A percentile compares a stretch with the other conserved stretches of the same genome.
Conservation (phyloP, 768 basidiomycete genomes). For the Pisolithus albus region DNA sequence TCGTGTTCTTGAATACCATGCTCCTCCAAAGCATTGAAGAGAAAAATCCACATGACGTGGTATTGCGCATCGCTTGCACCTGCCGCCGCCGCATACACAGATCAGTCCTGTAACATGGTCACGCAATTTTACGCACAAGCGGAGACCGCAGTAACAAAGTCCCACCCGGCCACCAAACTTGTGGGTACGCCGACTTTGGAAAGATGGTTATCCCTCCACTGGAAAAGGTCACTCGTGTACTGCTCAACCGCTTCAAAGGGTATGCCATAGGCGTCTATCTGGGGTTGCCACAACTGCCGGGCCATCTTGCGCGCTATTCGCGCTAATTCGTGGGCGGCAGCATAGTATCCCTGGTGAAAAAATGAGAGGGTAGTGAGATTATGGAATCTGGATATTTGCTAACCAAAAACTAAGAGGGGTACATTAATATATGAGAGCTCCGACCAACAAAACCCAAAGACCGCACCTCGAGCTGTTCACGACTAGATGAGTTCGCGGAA, state of each 20-base stretch:
- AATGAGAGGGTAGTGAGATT: constrained; percentile 5
- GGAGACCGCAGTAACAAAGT: constrained; percentile 74
- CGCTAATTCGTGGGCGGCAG: constrained; percentile 76
- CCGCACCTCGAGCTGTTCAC: constrained; percentile 72
- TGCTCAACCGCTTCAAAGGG: constrained; percentile 54
- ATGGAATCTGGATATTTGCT: constrained; percentile 20
- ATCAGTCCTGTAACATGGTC: neutral
- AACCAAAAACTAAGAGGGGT: constrained; percentile 57
- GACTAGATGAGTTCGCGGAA: constrained; percentile 50
- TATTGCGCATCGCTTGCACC: constrained; percentile 85
- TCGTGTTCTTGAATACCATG: constrained; percentile 67
- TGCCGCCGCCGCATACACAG: constrained; percentile 10
- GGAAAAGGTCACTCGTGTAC: constrained; percentile 49
- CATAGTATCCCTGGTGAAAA: constrained; percentile 65
- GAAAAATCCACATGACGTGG: constrained; percentile 86
- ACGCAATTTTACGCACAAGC: constrained; percentile 38
- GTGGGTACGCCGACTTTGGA: constrained; percentile 78
- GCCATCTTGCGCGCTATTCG: constrained; percentile 79
- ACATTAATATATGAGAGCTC: constrained; percentile 3
- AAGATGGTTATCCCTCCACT: constrained; percentile 76
- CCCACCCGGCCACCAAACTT: constrained; percentile 81
- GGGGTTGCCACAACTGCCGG: constrained; percentile 72
- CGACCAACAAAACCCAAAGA: constrained; percentile 10
- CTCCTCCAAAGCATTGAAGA: constrained; percentile 79
- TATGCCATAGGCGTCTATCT: constrained; percentile 71